Conservation (phyloP, 345 rosid genomes). For the Citrus sp. region DNA sequence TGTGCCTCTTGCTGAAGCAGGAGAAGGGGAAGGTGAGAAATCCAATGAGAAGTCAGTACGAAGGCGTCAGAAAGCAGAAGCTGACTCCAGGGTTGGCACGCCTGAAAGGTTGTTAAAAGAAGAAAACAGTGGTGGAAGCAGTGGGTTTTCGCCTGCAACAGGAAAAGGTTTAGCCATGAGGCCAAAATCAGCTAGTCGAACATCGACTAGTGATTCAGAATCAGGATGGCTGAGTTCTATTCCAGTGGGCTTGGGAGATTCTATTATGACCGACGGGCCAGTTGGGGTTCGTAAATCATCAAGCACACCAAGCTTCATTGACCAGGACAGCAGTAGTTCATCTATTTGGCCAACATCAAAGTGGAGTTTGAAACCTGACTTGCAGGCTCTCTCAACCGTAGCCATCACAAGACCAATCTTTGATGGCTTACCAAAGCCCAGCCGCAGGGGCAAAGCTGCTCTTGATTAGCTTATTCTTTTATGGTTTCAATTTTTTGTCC, state of each 20-base stretch:
- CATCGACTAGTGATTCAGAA: conserved; percentile 34
- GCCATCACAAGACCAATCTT: conserved; percentile 48
- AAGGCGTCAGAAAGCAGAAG: conserved; percentile 54
- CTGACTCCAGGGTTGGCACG: conserved; percentile 30
- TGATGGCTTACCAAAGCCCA: conserved; percentile 57
- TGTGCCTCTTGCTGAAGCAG: conserved; percentile 32
- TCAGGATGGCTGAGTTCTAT: conserved; percentile 36
- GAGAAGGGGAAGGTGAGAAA: conserved; percentile 39
- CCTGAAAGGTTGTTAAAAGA: conserved; percentile 51
- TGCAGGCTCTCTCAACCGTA: conserved; percentile 44
- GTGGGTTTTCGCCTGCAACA: conserved; percentile 31
- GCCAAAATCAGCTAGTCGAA: conserved; percentile 50
- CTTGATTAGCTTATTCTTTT: conserved; percentile 33
- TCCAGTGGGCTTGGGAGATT: conserved; percentile 39
- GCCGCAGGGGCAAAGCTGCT: conserved; percentile 53
- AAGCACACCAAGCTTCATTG: conserved; percentile 51
- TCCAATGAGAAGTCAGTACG: conserved; percentile 41
- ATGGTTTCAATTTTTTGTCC: background rate
- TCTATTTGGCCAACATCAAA: conserved; percentile 44
- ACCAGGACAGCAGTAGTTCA: conserved; percentile 34
- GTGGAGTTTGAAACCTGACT: conserved; percentile 53
- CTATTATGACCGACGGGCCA: conserved; percentile 28
- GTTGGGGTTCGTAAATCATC: conserved; percentile 49
- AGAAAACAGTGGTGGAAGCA: conserved; percentile 43
- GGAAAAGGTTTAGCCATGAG: conserved; percentile 56